Base-by-base conservation (phyloP, 108 stramenopile genomes). In the Parmales sp. region DNA sequence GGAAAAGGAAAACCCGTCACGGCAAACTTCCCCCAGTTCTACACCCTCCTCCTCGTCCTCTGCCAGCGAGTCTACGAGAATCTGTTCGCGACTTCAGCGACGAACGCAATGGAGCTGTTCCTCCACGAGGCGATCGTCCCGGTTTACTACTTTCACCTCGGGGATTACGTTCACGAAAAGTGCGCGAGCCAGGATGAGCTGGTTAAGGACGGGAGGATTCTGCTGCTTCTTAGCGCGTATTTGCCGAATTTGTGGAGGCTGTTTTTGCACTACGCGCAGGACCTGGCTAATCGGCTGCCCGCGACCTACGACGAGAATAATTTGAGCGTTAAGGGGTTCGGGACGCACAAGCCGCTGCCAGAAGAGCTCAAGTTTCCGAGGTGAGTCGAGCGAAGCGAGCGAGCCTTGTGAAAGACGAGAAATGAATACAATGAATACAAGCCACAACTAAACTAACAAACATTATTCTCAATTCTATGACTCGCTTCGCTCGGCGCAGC, bases 161-260 rank as follows among this genome's bases (percentile, higher is more conserved):
- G 54, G 9, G 54, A 60, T 6, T 4, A 4, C 1, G 54, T 34
- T 34, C 54, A 60, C 54, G 54, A 60, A 34, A 60, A 60, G 28
- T 60, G 54, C 54, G 54, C 54, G 9, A 13, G 9, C 54, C 29
- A 34, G 26, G 54, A 60, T 60, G 31, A 28, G 13, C 31, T 60
- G 54, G 54, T 60, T 11, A 60, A 60, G 54, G 54, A 60, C 54
- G 54, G 54, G n/a, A 60, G 54, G 26, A 60, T 60, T 16, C 29
- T 3, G 3, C 54, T 60, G 26, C 28, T 60, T 6, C 28, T 60
- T 7, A 60, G 36, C 54, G 54, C 54, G 54, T 60, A 60, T 34
- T 16, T 60, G 54, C 54, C 54, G 11, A 60, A 60, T 20, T 29
- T 60, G 3, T 60, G 54, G 54, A 60, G 54, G 26, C 31, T 60